A percentile compares a stretch with the other conserved stretches of the same genome.
These are phyloP conservation scores for Raffaelea deltoideospora DNA, from an alignment of 2,329 filamentous ascomycete species.

Conservation along the genomic window DNA sequence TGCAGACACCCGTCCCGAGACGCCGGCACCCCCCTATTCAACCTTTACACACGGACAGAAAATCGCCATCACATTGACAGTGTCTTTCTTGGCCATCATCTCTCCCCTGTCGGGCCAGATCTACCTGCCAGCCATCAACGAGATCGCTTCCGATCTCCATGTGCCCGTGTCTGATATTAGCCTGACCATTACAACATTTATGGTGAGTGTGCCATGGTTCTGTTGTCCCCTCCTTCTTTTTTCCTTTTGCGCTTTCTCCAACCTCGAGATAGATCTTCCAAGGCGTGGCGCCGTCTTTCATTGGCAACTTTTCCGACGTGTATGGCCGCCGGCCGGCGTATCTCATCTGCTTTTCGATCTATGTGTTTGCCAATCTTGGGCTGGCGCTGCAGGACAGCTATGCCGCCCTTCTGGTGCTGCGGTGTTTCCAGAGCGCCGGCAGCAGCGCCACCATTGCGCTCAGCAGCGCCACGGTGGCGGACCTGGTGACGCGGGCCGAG, in stretches of 20 bases:
- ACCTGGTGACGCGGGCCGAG: constrained; percentile 32
- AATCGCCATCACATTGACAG: constrained; percentile 7
- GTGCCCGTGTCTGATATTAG: constrained; percentile 20
- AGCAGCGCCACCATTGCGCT: constrained; percentile 8
- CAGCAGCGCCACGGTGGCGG: constrained; percentile 7
- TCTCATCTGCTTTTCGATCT: constrained; percentile 28
- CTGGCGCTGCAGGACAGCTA: constrained; percentile 26
- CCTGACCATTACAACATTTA: constrained; percentile 25
- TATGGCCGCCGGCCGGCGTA: constrained; percentile 32
- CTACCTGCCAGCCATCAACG: constrained; percentile 6
- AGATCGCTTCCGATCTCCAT: constrained; percentile 14
- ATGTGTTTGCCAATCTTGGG: constrained; percentile 27
- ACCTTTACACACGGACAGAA: constrained; percentile 7
- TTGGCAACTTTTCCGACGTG: constrained; percentile 31
- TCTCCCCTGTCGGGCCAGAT: constrained; percentile 7
- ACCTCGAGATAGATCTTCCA: constrained; percentile 24
- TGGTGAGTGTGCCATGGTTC: constrained; percentile 12
- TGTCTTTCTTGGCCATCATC: constrained; percentile 8
- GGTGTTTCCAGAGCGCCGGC: constrained; percentile 33
- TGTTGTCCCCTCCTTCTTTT: background rate
- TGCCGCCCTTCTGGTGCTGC: constrained; percentile 27
- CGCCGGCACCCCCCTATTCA: constrained; percentile 2
- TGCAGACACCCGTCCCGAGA: background rate
- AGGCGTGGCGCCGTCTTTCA: constrained; percentile 32
- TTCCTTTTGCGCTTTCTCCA: background rate